These are phyloP conservation scores for Candida piceae DNA, from an alignment of 805 yeast species.

Conservation along the genomic window DNA sequence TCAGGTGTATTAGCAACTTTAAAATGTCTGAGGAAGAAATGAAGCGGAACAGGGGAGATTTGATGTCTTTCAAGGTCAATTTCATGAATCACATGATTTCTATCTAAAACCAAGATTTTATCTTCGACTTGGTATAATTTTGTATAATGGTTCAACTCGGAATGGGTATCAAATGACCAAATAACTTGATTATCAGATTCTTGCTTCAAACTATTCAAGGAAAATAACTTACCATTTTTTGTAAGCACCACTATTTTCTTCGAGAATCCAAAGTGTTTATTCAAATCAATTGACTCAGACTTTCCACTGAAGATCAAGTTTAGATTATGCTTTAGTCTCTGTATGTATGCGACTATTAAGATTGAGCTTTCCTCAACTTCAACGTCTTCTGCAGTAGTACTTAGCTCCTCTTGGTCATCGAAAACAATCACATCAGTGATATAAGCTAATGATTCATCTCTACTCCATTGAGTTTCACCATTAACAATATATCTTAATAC, in stretches of 20 bases:
- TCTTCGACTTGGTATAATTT: conserved; percentile 8
- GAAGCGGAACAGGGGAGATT: conserved; percentile 1
- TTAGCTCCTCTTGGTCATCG: conserved; percentile 19
- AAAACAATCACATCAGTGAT: conserved; percentile 32
- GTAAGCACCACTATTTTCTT: conserved; percentile 41
- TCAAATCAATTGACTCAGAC: conserved; percentile 12
- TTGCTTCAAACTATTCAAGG: conserved; percentile 36
- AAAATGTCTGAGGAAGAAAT: conserved; percentile 5
- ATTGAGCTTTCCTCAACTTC: conserved; percentile 26
- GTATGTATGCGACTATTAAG: conserved; percentile 28
- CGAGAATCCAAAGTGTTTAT: conserved; percentile 39
- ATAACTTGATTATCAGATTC: conserved; percentile 8
- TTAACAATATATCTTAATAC: conserved; percentile 15
- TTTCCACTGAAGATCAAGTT: conserved; percentile 10
- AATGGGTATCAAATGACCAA: conserved; percentile 33
- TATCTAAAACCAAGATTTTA: conserved; percentile 5
- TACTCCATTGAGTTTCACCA: conserved; percentile 33
- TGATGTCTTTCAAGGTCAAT: conserved; percentile 2
- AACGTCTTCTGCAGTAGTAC: conserved; percentile 25
- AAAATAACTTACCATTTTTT: conserved; percentile 36
- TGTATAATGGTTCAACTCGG: background rate
- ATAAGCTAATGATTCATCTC: conserved; percentile 39
- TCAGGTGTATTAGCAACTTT: conserved; percentile 2
- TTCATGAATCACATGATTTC: conserved; percentile 5
- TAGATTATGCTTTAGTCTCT: conserved; percentile 28